phyloP scores from a whole-genome alignment of 805 yeast species.

The Sporopachydermia lactativora region DNA sequence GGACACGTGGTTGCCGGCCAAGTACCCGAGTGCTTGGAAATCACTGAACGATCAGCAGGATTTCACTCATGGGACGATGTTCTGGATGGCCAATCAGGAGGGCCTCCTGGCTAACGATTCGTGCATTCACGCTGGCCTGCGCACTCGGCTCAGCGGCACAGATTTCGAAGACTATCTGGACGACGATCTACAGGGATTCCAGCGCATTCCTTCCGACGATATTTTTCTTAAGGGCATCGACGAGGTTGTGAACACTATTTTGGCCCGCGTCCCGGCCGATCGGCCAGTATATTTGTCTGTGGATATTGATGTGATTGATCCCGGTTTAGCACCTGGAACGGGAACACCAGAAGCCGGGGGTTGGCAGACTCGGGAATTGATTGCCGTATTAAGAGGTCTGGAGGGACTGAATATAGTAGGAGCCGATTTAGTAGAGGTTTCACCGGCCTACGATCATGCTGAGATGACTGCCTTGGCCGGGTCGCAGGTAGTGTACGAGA shows the following conservation, averaged over 20 bases:
- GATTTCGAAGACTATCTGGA: slow-evolving; percentile 48
- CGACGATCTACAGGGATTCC: slow-evolving; percentile 56
- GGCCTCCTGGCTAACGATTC: slow-evolving; percentile 39
- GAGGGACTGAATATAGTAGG: slow-evolving; percentile 52
- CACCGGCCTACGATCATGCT: slow-evolving; percentile 50
- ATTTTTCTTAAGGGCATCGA: slow-evolving; percentile 50
- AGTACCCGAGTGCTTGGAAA: slow-evolving; percentile 52
- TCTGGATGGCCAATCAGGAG: slow-evolving; percentile 67
- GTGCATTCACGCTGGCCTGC: slow-evolving; percentile 63
- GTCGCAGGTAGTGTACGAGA: slow-evolving; percentile 57
- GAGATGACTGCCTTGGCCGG: slow-evolving; percentile 58
- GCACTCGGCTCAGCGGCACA: slow-evolving; percentile 56
- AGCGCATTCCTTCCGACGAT: slow-evolving; percentile 58
- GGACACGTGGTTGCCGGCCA: slow-evolving; percentile 68
- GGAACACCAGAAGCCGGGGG: slow-evolving; percentile 77
- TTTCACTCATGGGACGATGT: slow-evolving; percentile 75
- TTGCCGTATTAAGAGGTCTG: slow-evolving; percentile 42
- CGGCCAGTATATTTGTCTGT: slow-evolving; percentile 64
- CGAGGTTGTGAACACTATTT: slow-evolving; percentile 42
- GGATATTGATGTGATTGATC: slow-evolving; percentile 70
- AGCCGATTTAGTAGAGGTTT: slow-evolving; percentile 65
- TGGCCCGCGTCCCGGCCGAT: slow-evolving; percentile 40
- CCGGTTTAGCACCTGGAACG: slow-evolving; percentile 63
- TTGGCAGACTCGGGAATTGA: slow-evolving; percentile 49
- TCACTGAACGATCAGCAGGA: slow-evolving; percentile 34